Evolutionary conservation across 805 yeast genomes (phyloP), one percentile per base, ranked within the genome.

Genomic region (Candida qinlingensis): DNA sequence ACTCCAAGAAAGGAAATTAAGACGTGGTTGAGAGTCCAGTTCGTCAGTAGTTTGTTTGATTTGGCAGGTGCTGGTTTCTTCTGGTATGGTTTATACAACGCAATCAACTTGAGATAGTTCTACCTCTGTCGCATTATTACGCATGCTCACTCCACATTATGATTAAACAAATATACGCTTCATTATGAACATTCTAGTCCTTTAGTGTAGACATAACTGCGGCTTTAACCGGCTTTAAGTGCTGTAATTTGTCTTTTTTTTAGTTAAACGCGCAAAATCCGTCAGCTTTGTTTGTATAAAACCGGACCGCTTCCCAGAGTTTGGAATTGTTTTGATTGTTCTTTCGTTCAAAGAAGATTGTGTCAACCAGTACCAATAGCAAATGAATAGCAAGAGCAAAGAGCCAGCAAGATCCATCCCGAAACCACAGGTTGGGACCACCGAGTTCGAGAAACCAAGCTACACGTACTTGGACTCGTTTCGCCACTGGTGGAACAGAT

Each of bases 401-500:
- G 19, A 19, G 19, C 19, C 19, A 19, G 19, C 19, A 19, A 19
- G 19, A 19, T 19, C 19, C 19, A 19, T 19, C 19, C 19, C 19
- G 19, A 19, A 19, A 19, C 19, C 19, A 19, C 19, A 19, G 19
- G 19, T 19, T 19, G 19, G 19, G 19, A 19, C 19, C 19, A 19
- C 19, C 19, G 19, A 19, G 19, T 19, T 19, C 19, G 19, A 19
- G 19, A 19, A 19, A 19, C 19, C 19, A 19, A 19, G 19, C 19
- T 59, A 59, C 40, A 49, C 57, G 2, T 66, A 65, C 44, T 39
- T 55, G 9, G 71, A 69, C 9, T 69, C 79, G 4, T 64, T 65
- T 45, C 51, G 57, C 41, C 77, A 76, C 53, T 76, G 81, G 81
- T 61, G 65, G 60, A 50, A 56, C 7, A 64, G 71, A 12, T 57